These are phyloP conservation scores for Yamadazyma scolyti DNA, from an alignment of 805 yeast species.

Conservation along the genomic window DNA sequence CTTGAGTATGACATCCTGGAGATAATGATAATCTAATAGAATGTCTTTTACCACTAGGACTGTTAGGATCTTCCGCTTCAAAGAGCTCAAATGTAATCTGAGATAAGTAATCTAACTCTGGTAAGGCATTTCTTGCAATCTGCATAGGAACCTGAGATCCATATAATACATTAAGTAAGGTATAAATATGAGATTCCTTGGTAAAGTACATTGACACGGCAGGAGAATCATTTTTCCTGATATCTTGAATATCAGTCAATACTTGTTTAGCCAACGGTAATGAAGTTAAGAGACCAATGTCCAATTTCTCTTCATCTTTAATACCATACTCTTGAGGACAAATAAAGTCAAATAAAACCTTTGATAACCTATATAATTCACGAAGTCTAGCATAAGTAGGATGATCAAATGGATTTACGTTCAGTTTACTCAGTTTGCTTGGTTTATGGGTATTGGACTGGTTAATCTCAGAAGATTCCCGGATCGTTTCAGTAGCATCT, in stretches of 20 bases:
- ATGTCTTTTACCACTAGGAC: constrained; percentile 71
- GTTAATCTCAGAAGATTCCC: constrained; percentile 15
- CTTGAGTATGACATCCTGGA: constrained; percentile 98
- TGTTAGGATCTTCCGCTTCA: constrained; percentile 65
- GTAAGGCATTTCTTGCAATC: constrained; percentile 90
- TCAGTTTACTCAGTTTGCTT: constrained; percentile 2
- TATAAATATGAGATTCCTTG: constrained; percentile 94
- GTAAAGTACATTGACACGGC: constrained; percentile 90
- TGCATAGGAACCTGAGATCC: constrained; percentile 94
- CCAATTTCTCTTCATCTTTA: constrained; percentile 90
- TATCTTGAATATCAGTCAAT: constrained; percentile 70
- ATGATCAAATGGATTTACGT: constrained; percentile 59
- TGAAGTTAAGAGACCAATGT: constrained; percentile 91
- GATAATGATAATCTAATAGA: constrained; percentile 88
- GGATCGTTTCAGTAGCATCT: constrained; percentile 28
- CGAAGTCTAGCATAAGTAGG: constrained; percentile 75
- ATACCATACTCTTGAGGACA: constrained; percentile 99
- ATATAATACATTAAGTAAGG: constrained; percentile 83
- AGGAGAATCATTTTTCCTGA: constrained; percentile 75
- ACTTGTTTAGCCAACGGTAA: constrained; percentile 91
- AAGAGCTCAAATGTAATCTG: constrained; percentile 92
- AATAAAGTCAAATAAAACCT: constrained; percentile 91
- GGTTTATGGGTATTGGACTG: constrained; percentile 15
- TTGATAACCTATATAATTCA: constrained; percentile 85
- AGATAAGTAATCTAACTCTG: constrained; percentile 92